phyloP scores from a whole-genome alignment of 208 protist genomes.

The Leishmania martiniquensis region DNA sequence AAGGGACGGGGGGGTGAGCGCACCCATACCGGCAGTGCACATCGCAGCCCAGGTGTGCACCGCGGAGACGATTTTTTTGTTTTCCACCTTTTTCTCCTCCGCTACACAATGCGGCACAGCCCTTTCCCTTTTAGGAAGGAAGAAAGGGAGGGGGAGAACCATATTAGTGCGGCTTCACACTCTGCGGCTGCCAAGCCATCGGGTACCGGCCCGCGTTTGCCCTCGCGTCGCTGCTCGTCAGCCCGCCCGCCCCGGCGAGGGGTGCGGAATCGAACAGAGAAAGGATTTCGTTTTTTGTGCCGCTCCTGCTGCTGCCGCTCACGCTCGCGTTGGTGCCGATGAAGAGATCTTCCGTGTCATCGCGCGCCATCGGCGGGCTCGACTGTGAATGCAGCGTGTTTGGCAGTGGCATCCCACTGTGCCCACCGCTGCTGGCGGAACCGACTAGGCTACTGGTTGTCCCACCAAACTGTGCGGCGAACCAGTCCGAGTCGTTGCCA shows the following conservation, averaged over 20 bases:
- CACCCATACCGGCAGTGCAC: too few relatives aligned
- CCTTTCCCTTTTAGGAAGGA: slow-evolving; percentile 18
- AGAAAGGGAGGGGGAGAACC: too few relatives aligned
- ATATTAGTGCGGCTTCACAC: slow-evolving; percentile 39
- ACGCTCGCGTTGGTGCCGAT: not conserved
- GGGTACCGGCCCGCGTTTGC: slow-evolving; percentile 10
- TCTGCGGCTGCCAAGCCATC: slow-evolving; percentile 57
- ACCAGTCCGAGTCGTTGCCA: slow-evolving; percentile 21
- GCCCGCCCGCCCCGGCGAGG: slow-evolving; percentile 7
- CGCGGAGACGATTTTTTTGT: not conserved
- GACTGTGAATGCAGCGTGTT: slow-evolving; percentile 3
- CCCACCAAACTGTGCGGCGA: slow-evolving; percentile 19
- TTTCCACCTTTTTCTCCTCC: not conserved
- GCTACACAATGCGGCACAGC: not conserved
- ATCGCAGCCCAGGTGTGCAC: too few relatives aligned
- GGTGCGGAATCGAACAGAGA: slow-evolving; percentile 53
- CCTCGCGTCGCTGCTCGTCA: not conserved
- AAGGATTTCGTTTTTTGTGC: slow-evolving; percentile 60
- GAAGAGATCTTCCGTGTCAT: slow-evolving; percentile 37
- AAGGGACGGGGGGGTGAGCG: too few relatives aligned
- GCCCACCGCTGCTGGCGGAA: not conserved
- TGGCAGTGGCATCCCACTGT: slow-evolving; percentile 12
- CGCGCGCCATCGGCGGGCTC: slow-evolving; percentile 2
- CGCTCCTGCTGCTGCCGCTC: slow-evolving; percentile 2
- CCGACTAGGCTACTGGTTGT: slow-evolving; percentile 4